Base-by-base conservation (phyloP, 345 rosid genomes). In the Hibiscus mutabilis region DNA sequence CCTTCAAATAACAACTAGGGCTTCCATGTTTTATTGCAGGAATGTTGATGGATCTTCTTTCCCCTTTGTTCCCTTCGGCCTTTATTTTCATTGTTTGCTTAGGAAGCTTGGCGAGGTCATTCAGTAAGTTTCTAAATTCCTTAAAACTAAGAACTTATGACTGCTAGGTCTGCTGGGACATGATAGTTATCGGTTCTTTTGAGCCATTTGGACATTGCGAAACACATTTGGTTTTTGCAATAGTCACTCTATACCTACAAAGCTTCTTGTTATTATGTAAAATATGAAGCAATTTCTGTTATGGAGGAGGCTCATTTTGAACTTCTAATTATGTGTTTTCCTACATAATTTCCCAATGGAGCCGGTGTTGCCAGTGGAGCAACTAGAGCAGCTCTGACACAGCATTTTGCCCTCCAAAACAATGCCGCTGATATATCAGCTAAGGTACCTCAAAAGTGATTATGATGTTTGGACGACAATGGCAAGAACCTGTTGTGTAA, bases 331-430 rank as follows among this genome's bases (percentile, higher is more conserved):
- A 27, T 51, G 25, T 16, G 42, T 66, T 33, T 31, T 66, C 40
- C 42, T 52, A 21, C 25, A 0, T 56, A 44, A 3, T 71, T 21
- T 58, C 49, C 65, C 64, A 61, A 9, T 19, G 11, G 78, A 93
- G 97, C 98, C 69, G 96, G 98, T 79, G 98, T 93, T 82, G 98
- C 97, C 66, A 91, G 97, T 81, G 98, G 98, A 82, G 96, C 98
- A 57, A 93, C 98, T 42, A 86, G 98, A 85, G 98, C 98, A 79
- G 98, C 98, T 72, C 79, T 93, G 78, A 91, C 98, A 56, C 98
- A 93, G 70, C 98, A 93, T 78, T 93, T 93, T 79, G 92, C 98
- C 56, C 98, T 91, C 60, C 96, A 89, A 80, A 91, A 84, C 37
- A 93, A 93, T 87, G 98, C 93, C 19, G 98, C 97, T 0, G 97